phyloP scores from a whole-genome alignment of 1,284 basidiomycete genomes.

The Ganoderma meredithae region DNA sequence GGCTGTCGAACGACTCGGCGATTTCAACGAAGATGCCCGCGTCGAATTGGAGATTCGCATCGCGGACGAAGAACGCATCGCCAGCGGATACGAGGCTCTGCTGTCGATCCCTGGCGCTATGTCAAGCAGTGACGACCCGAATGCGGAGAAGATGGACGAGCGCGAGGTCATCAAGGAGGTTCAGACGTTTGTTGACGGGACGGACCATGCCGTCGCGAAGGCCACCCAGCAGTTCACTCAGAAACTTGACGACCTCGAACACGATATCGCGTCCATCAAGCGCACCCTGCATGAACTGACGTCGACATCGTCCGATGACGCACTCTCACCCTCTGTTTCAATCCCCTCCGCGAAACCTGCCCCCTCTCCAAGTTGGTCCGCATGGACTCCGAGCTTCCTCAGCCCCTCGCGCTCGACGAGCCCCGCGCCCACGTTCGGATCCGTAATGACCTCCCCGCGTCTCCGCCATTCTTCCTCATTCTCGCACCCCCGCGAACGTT shows the following conservation, averaged over 20 bases:
- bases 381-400: constrained; percentile 60
- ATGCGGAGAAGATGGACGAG: constrained; percentile 40
- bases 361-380: constrained; percentile 54
- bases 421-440: constrained; percentile 65
- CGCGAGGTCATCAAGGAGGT: constrained; percentile 61
- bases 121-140: constrained; percentile 33
- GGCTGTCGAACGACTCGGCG: constrained; percentile 73
- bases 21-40: constrained; percentile 84
- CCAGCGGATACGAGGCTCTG: constrained; percentile 76
- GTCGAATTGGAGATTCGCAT: constrained; percentile 88
- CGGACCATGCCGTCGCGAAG: constrained; percentile 56
- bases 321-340: constrained; percentile 21
- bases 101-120: constrained; percentile 66
- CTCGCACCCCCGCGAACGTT: constrained; percentile 36
- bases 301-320: constrained; percentile 32
- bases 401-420: constrained; percentile 50
- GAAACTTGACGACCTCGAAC: constrained; percentile 81
- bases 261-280: constrained; percentile 79
- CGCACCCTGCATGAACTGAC: constrained; percentile 56
- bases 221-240: constrained; percentile 57
- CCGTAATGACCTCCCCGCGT: constrained; percentile 69
- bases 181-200: constrained; percentile 64
- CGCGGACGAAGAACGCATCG: constrained; percentile 78
- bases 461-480: constrained; percentile 57
- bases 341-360: constrained; percentile 25